Evolutionary conservation across 495 filamentous ascomycete genomes (phyloP), one percentile per base, ranked within the genome.

Genomic region (Penicillium dipodomyicola): DNA sequence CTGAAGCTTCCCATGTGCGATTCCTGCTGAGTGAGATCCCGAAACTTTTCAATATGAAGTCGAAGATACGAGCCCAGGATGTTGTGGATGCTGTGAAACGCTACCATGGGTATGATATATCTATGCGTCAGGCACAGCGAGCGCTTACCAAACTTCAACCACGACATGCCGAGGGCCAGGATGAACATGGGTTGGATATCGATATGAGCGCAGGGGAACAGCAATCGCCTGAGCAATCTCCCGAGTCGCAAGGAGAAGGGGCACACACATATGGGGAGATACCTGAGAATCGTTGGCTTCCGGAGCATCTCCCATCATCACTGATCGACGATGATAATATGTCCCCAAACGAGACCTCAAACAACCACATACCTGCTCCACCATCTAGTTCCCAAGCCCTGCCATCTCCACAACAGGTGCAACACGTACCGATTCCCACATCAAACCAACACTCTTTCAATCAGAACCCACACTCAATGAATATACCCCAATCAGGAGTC

Each of bases 1-100:
- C 75, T 4, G 75, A 77, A 57, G 75, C 72, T n/a, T 77, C 75
- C n/a, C 75, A 78, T 62, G 73, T 78, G 23, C 72, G 74, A 3
- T 78, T 77, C 35, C 59, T 78, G 27, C 66, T 76, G 14, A 68
- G 64, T 17, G 75, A 78, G 51, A 78, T 77, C n/a, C 75, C 74
- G 2, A 78, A 76, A 49, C 64, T 78, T 3, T 78, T 78, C 59
- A 73, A 78, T 47, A 75, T 74, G 69, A 72, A 68, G 37, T 68
- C 50, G 54, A 71, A 60, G 29, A 72, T 78, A 47, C 73, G 64
- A 46, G 75, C 67, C 25, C 67, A 72, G 60, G 69, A 77, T 45
- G 74, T 77, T 23, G 74, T 74, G 52, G 65, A 74, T 54, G 70
- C 71, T 1, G 72, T 81, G 43, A 78, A 77, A 60, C 73, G 75